Evolutionary conservation across 2,329 filamentous ascomycete species (phyloP).

Genomic region (Aspergillus fumigatiaffinis): DNA sequence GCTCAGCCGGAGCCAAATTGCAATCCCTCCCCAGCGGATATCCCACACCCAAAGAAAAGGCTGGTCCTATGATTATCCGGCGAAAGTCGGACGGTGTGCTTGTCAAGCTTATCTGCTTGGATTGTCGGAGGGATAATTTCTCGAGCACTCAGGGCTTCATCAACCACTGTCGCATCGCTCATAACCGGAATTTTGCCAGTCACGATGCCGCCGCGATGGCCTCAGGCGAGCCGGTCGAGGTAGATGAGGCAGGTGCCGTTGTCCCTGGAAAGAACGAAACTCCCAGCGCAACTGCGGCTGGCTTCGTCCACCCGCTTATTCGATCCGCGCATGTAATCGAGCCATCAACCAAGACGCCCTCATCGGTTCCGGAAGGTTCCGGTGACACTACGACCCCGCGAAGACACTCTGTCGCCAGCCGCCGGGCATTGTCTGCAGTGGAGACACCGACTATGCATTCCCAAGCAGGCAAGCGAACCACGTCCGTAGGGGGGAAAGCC

Average conservation of each 20-base stretch:
- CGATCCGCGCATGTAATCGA: conserved; percentile 48
- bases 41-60: conserved; percentile 71
- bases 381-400: conserved; percentile 15
- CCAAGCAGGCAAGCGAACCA: conserved; percentile 3
- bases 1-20: conserved; percentile 60
- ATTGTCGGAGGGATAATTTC: conserved; percentile 87
- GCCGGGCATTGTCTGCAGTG: conserved; percentile 15
- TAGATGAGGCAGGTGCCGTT: conserved; percentile 54
- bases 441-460: conserved; percentile 19
- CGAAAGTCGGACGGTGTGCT: conserved; percentile 75
- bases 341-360: conserved; percentile 14
- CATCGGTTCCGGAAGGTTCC: conserved; percentile 10
- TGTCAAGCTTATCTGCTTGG: conserved; percentile 85
- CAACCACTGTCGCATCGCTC: conserved; percentile 96
- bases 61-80: conserved; percentile 77
- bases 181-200: conserved; percentile 89
- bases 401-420: conserved; percentile 14
- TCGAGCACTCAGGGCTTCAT: conserved; percentile 98
- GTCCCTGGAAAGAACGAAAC: conserved; percentile 38
- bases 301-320: conserved; percentile 61
- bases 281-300: conserved; percentile 30
- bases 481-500: conserved; percentile 14
- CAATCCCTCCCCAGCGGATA: conserved; percentile 69
- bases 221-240: conserved; percentile 78
- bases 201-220: conserved; percentile 90